A percentile compares a stretch with the other conserved stretches of the same genome.
Evolutionary conservation across 495 filamentous ascomycete genomes (phyloP).

Genomic region (Penicillium macrosclerotiorum): DNA sequence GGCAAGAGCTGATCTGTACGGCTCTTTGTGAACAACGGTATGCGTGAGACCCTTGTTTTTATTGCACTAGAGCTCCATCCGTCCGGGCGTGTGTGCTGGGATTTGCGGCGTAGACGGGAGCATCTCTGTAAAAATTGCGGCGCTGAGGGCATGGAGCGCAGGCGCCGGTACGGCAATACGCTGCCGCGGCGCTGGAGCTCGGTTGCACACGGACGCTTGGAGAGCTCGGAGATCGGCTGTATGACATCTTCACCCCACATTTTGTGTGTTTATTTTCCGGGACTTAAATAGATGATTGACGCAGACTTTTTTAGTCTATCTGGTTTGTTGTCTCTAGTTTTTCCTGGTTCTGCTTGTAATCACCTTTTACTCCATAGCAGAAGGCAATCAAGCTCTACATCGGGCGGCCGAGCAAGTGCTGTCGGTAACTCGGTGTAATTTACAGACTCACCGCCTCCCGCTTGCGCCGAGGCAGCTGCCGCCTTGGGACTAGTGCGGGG

Average conservation of each 20-base stretch:
- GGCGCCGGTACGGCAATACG: slow-evolving; percentile 4
- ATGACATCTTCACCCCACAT: not conserved
- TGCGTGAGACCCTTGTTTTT: no score
- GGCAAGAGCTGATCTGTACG: not conserved
- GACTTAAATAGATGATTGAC: no score
- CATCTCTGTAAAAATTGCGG: slow-evolving; percentile 19
- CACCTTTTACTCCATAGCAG: no score
- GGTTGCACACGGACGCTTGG: not conserved
- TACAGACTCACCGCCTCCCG: slow-evolving; percentile 14
- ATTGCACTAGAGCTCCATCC: no score
- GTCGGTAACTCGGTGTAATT: slow-evolving; percentile 1
- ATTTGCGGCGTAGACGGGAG: slow-evolving; percentile 44
- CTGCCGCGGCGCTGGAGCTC: slow-evolving; percentile 6
- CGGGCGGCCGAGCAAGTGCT: not conserved
- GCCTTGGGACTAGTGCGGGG: slow-evolving; percentile 19
- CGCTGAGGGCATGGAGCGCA: slow-evolving; percentile 7
- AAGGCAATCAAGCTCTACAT: no score
- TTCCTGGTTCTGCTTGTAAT: no score
- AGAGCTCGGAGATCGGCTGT: not conserved
- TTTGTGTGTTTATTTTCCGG: not conserved
- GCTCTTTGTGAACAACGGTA: not conserved
- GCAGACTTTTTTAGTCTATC: not conserved
- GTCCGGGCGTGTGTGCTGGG: slow-evolving; percentile 31
- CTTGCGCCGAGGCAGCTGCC: slow-evolving; percentile 17
- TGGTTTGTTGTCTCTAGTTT: not conserved